Evolutionary conservation across 2,329 filamentous ascomycete genomes (phyloP).

Genomic region (Calonectria honghensis): DNA sequence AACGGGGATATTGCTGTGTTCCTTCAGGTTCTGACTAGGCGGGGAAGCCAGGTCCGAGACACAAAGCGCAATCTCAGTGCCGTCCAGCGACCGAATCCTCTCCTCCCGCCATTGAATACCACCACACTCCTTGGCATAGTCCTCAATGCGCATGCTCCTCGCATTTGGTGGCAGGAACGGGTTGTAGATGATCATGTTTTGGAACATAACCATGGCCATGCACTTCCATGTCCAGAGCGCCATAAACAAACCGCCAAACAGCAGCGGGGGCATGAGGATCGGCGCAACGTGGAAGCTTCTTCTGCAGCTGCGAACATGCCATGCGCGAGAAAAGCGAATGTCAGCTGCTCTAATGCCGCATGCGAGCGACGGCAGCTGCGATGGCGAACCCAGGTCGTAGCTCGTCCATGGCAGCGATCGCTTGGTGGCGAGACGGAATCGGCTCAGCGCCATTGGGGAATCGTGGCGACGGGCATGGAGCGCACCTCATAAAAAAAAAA

Average conservation of each 20-base stretch:
- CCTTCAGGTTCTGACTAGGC: constrained; percentile 12
- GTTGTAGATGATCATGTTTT: constrained; percentile 90
- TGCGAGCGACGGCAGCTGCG: constrained; percentile 33
- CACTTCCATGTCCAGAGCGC: constrained; percentile 81
- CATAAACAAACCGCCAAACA: constrained; percentile 80
- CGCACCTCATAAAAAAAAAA: constrained; percentile 28
- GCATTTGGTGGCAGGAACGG: constrained; percentile 84
- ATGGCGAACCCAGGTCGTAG: constrained; percentile 23
- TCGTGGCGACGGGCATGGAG: constrained; percentile 35
- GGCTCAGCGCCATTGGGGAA: constrained; percentile 51
- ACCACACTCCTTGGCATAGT: constrained; percentile 76
- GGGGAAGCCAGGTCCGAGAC: constrained; percentile 65
- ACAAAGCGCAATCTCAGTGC: constrained; percentile 78
- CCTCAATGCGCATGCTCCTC: constrained; percentile 78
- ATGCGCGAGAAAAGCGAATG: constrained; percentile 22
- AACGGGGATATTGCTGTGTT: constrained; percentile 58
- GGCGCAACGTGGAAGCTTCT: constrained; percentile 58
- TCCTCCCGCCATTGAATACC: constrained; percentile 82
- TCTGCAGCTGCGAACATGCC: constrained; percentile 40
- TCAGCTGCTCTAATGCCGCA: constrained; percentile 37
- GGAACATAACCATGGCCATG: constrained; percentile 84
- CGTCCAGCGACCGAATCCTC: constrained; percentile 76
- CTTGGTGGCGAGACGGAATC: constrained; percentile 48
- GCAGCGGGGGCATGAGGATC: constrained; percentile 77
- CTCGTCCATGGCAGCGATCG: constrained; percentile 42